Evolutionary conservation across 1,284 basidiomycete species (phyloP), one percentile per base, ranked within the genome.

Genomic region (Ustilago shanxiensis): DNA sequence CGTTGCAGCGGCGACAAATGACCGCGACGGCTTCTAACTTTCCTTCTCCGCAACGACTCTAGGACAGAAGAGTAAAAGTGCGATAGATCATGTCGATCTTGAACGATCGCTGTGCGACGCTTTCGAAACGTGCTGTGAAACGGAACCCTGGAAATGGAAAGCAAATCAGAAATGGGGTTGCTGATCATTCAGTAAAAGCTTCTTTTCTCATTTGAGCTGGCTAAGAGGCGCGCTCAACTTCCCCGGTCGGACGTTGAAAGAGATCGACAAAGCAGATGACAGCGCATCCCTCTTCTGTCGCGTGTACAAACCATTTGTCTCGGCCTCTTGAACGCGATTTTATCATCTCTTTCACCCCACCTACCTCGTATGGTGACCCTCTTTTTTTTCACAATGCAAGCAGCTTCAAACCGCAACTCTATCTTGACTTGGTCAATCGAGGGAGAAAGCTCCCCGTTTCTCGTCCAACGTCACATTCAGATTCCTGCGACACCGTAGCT

Each of bases 251-350:
- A 31, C 35, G 20, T 60, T 52, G 58, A 60, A 60, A 51, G 11
- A 41, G 64, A 66, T 66, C 57, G 64, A 60, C 64, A 60, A 50
- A 33, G 44, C 22, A 47, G 44, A 47, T 33, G 31, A 33, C 31
- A 33, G 31, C 31, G 31, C 31, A 33, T 41, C 13, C 13, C 9
- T 16, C 18, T 16, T 41, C 16, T 41, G 8, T 41, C 39, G 5
- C 39, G 39, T 41, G 39, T 18, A 14, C 39, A 14, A 7, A 41
- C 8, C 39, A 14, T 16, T 41, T 41, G 39, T 41, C 39, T 41
- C 39, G 39, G 39, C 39, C n/a, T 7, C 13, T 41, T 41, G 13
- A 41, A 10, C 31, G 31, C 31, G n/a, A n/a, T n/a, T 33, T 33
- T 33, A 7, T 11, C 11, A 7, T 33, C 11, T 33, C 31, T 33